Conservation (phyloP, 768 basidiomycete genomes). For the Lentinula guzmanii region DNA sequence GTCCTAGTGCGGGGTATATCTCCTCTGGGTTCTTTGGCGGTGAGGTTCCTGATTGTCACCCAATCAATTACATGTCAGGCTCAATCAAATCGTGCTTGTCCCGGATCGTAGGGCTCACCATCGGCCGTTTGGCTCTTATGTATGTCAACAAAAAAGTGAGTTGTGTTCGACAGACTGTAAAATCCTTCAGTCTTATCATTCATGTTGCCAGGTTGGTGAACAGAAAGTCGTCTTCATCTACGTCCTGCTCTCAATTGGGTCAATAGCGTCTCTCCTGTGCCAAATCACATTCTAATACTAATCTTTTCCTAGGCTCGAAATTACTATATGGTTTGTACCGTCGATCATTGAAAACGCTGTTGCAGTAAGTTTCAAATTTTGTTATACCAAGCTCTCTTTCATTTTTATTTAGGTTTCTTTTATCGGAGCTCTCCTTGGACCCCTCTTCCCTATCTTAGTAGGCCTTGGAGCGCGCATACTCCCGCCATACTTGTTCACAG, state of each 20-base stretch:
- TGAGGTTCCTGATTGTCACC: background rate
- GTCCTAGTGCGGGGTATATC: constrained; percentile 32
- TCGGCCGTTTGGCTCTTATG: constrained; percentile 47
- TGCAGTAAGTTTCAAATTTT: constrained; percentile 21
- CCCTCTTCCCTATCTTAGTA: constrained; percentile 44
- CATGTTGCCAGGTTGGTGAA: constrained; percentile 22
- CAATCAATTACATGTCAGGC: background rate
- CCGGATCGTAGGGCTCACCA: constrained; percentile 30
- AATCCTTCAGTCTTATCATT: too few relatives aligned
- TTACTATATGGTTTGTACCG: constrained; percentile 49
- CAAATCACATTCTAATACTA: background rate
- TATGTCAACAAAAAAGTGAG: constrained; percentile 40
- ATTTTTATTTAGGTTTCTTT: constrained; percentile 24
- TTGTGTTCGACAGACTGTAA: background rate
- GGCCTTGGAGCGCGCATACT: constrained; percentile 28
- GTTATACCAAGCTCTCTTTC: too few relatives aligned
- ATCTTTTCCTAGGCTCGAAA: constrained; percentile 28
- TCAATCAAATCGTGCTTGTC: background rate
- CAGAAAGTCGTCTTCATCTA: constrained; percentile 25
- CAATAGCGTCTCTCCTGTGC: background rate
- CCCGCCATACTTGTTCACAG: constrained; percentile 27
- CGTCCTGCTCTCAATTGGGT: constrained; percentile 25
- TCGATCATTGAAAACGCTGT: constrained; percentile 46
- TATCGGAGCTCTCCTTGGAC: constrained; percentile 47
- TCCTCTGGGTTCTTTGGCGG: constrained; percentile 23